Evolutionary conservation across 192 early-diverging fungal genomes (phyloP), one percentile per base, ranked within the genome.

Genomic region (Gamsiella multidivaricata): DNA sequence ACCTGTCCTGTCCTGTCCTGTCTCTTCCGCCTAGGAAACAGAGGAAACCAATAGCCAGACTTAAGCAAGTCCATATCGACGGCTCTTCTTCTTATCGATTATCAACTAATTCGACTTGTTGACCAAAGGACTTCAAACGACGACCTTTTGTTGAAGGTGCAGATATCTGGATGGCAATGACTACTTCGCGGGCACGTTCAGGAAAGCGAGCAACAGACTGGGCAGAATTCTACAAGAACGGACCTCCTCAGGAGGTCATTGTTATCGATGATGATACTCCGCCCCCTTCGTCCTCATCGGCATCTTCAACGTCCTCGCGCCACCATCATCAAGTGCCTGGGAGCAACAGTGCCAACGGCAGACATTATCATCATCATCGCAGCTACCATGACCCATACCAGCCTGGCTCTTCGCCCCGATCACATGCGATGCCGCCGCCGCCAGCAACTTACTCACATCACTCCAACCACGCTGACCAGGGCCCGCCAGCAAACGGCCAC

Each of bases 241-340:
- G 70, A 14, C 49, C 36, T 22, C 79, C 79, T 0, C 64, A 73
- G 53, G 79, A 80, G 39, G 59, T 80, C 58, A 80, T 80, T 42
- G 58, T 80, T 25, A 80, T 80, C 39, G 70, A 80, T n/a, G 79
- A 80, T 65, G 64, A 67, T 53, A 61, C 79, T 11, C 69, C 76
- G 0, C 76, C 79, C 1, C 79, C 79, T 3, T 60, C 64, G 25
- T 66, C 58, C 12, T 66, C 72, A 3, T 69, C 64, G 34, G 41
- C 68, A 23, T 22, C 52, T 5, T 62, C 70, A 22, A 65, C 61
- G 2, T 23, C 61, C 10, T 58, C 61, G 11, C 41, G 47, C 22
- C 54, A 55, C 25, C 53, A 46, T 10, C 64, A 66, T 46, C 65
- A 70, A 32, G 69, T 61, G 8, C 56, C 71, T 34, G 59, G 67